These are phyloP conservation scores for Penicillium egyptiacum DNA, from an alignment of 495 filamentous ascomycete species.

Conservation along the genomic window DNA sequence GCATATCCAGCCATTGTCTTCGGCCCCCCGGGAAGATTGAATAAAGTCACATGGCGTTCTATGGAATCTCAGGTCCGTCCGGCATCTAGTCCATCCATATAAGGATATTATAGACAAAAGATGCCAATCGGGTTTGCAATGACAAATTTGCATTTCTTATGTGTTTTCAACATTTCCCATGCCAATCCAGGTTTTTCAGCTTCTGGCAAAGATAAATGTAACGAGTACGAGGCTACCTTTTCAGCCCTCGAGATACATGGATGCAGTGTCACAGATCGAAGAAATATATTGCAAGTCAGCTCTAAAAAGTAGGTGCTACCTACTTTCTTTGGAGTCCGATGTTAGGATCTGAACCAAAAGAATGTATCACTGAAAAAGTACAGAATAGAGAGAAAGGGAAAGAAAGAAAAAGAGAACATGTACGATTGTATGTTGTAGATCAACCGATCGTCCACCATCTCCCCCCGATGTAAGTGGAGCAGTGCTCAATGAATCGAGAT, in stretches of 20 bases:
- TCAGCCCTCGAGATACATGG: slow-evolving; percentile 15
- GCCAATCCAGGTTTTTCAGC: background rate
- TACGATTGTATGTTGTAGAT: slow-evolving; percentile 3
- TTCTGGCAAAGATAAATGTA: background rate
- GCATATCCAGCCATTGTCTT: slow-evolving; percentile 1
- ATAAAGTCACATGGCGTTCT: slow-evolving; percentile 20
- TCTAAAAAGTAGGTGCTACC: slow-evolving; percentile 9
- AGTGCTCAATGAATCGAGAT: background rate
- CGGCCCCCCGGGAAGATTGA: background rate
- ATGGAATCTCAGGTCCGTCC: background rate
- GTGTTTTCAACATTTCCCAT: background rate
- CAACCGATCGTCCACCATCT: slow-evolving; percentile 17
- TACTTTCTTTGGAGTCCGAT: slow-evolving; percentile 11
- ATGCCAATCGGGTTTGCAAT: background rate
- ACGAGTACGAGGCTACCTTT: background rate
- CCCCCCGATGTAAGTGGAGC: slow-evolving; percentile 6
- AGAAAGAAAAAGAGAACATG: slow-evolving; percentile 7
- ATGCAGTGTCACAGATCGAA: slow-evolving; percentile 9
- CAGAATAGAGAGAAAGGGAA: background rate
- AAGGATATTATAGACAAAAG: background rate
- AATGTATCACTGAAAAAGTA: slow-evolving; percentile 3
- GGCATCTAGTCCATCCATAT: background rate
- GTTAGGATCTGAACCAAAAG: slow-evolving; percentile 20
- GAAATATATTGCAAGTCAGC: slow-evolving; percentile 5
- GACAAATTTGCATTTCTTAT: background rate